phyloP scores from a whole-genome alignment of 768 basidiomycete species.

The Collybia sordida region DNA sequence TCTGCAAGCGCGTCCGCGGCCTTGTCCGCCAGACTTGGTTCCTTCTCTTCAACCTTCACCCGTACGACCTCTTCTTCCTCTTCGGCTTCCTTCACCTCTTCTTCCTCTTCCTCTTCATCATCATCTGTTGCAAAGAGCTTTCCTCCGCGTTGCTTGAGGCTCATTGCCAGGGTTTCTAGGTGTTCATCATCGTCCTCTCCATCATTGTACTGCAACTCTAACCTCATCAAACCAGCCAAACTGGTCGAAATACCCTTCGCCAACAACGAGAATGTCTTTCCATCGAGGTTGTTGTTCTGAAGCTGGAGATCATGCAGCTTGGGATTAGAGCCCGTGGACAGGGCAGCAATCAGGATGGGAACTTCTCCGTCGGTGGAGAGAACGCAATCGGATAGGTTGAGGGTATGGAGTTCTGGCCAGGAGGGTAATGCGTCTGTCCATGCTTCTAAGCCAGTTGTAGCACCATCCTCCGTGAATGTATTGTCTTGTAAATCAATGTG shows the following conservation, averaged over 20 bases:
- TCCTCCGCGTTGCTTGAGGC: conserved; percentile 65
- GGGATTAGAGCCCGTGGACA: conserved; percentile 70
- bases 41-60: conserved; percentile 27
- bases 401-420: conserved; percentile 71
- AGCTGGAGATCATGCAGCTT: conserved; percentile 76
- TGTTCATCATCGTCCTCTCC: conserved; percentile 74
- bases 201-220: conserved; percentile 94
- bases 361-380: conserved; percentile 82
- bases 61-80: conserved; percentile 41
- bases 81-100: conserved; percentile 52
- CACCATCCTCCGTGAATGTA: conserved; percentile 67
- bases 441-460: conserved; percentile 47
- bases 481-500: conserved; percentile 93
- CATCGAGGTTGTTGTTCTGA: conserved; percentile 91
- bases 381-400: conserved; percentile 92
- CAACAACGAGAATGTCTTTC: conserved; percentile 63
- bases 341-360: conserved; percentile 56
- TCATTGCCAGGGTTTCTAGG: conserved; percentile 49
- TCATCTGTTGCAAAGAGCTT: conserved; percentile 70
- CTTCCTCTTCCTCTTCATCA: conserved; percentile 78
- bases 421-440: conserved; percentile 65
- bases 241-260: conserved; percentile 63
- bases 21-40: conserved; percentile 22
- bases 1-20: conserved; percentile 62
- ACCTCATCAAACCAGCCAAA: conserved; percentile 53